Percentiles rank a stretch among this genome's conserved stretches.
Conservation (phyloP, 2,329 filamentous ascomycete genomes). For the Kalaharituber pfeilii region DNA sequence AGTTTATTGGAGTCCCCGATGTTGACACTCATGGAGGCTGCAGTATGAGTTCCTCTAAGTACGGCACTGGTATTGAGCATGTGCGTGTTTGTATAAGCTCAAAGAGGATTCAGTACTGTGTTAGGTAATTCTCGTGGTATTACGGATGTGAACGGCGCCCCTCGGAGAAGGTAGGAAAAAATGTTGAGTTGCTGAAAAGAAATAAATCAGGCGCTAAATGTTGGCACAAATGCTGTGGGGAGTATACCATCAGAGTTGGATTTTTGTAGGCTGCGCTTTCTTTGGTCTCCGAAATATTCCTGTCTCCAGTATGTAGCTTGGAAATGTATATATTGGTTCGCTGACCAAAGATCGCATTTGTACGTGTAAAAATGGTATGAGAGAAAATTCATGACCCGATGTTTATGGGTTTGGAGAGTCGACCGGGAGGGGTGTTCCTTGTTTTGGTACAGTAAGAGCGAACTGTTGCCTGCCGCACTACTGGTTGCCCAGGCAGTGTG, state of each 20-base stretch:
- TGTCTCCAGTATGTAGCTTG: not conserved
- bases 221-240: not conserved
- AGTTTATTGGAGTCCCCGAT: too few species aligned
- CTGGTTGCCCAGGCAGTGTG: not conserved
- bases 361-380: not conserved
- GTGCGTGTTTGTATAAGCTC: too few species aligned
- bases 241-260: not conserved
- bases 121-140: not conserved
- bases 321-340: not conserved
- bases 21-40: too few species aligned
- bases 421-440: not conserved
- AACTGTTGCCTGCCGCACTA: not conserved
- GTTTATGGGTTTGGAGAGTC: not conserved
- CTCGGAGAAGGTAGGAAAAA: not conserved
- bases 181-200: not conserved
- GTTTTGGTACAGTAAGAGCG: not conserved
- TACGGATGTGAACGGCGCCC: not conserved
- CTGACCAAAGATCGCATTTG: not conserved
- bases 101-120: too few species aligned
- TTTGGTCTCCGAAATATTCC: not conserved
- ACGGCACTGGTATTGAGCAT: too few species aligned
- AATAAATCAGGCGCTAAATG: not conserved
- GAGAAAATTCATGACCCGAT: not conserved
- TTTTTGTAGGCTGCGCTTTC: not conserved
- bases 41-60: too few species aligned